These are phyloP conservation scores for Jaltomata sinuosa DNA, from an alignment of 257 asterid species.

Conservation along the genomic window DNA sequence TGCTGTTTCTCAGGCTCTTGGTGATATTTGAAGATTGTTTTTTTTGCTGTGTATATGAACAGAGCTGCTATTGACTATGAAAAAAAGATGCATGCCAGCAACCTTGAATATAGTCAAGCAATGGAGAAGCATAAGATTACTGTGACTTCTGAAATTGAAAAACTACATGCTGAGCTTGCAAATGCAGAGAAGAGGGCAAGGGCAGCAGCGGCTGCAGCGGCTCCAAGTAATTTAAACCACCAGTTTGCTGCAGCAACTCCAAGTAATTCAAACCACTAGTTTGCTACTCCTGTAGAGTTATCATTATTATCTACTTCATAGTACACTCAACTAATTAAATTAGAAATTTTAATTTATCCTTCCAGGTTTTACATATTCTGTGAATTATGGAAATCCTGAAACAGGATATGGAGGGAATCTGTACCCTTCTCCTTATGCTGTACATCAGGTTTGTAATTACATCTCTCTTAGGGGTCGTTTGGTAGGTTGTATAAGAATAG, in stretches of 20 bases:
- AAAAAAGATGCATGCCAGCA: slow-evolving; percentile 41
- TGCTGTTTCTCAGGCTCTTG: background rate
- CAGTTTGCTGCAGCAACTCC: slow-evolving; percentile 20
- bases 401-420: slow-evolving; percentile 35
- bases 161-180: slow-evolving; percentile 53
- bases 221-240: slow-evolving; percentile 29
- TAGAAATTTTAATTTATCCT: background rate
- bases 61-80: slow-evolving; percentile 81
- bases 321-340: background rate
- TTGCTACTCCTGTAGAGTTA: background rate
- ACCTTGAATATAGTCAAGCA: slow-evolving; percentile 43
- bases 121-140: slow-evolving; percentile 65
- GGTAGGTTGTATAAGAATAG: no score
- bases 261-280: slow-evolving; percentile 20
- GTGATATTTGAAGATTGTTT: background rate
- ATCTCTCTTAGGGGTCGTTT: no score
- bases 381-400: slow-evolving; percentile 24
- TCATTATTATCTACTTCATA: background rate
- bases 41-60: slow-evolving; percentile 15
- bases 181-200: slow-evolving; percentile 53
- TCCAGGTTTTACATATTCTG: slow-evolving; percentile 38
- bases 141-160: slow-evolving; percentile 54
- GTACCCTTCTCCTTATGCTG: slow-evolving; percentile 21
- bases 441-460: slow-evolving; percentile 37
- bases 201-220: slow-evolving; percentile 36